Base-by-base conservation (phyloP, 345 rosid species). In the Salix brachista region DNA sequence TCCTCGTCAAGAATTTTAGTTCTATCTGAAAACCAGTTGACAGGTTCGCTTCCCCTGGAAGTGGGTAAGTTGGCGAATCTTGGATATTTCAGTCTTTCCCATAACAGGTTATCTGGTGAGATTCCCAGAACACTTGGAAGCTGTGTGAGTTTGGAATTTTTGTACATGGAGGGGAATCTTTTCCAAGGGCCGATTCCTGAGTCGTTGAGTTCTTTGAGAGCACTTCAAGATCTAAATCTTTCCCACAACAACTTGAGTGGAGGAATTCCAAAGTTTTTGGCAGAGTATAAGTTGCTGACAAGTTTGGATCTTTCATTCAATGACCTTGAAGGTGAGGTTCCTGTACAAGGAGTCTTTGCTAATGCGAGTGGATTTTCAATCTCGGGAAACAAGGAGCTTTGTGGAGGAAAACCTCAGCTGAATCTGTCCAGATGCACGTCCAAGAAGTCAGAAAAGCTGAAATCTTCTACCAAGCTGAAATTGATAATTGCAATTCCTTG, bases 191-290 rank as follows among this genome's bases (percentile, higher is more conserved):
- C 56, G 23, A 73, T 66, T 41, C 77, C 77, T 3, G 5, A 21
- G 13, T 72, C 81, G 12, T 37, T 78, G 21, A 62, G 2, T 28
- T 23, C 34, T 0, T 56, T 78, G 61, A 72, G 61, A 58, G 77
- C 56, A 10, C 32, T 78, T n/a, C 60, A 67, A 25, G 1, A 3
- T 37, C 26, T 73, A 11, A 25, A 78, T n/a, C 67, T 79, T n/a
- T 78, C 81, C 0, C 48, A 37, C 18, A 78, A 78, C 44, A 72
- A 66, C 23, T 14, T 78, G n/a, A 39, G 62, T 13, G 81, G 81
- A 46, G 6, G 58, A 1, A 58, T 79, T 58, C 73, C 81, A 0
- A 32, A 21, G 17, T 48, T 9, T 19, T n/a, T 79, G 21, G 69
- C 8, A 26, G 28, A 58, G 5, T 41, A 73, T 7, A 3, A 13